phyloP scores from a whole-genome alignment of 2,329 filamentous ascomycete species.

The Pyrenophora graminea region DNA sequence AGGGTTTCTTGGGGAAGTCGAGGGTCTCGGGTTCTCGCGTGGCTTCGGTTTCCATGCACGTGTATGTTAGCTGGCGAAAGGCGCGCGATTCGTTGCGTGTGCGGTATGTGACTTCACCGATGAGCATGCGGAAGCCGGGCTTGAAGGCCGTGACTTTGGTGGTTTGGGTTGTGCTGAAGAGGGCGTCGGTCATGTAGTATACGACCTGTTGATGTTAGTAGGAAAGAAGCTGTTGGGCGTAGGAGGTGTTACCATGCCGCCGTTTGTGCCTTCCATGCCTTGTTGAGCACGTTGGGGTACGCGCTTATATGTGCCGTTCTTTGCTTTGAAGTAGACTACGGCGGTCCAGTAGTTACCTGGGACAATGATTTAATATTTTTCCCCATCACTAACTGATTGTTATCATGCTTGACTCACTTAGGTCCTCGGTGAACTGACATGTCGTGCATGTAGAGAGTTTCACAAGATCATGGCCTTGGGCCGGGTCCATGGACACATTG shows the following conservation, averaged over 20 bases:
- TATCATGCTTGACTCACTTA: constrained; percentile 6
- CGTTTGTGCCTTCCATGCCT: constrained; percentile 50
- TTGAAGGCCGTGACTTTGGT: constrained; percentile 51
- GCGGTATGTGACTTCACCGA: constrained; percentile 44
- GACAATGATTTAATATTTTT: background rate
- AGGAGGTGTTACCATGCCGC: constrained; percentile 39
- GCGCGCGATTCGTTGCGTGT: constrained; percentile 27
- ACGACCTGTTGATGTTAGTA: constrained; percentile 39
- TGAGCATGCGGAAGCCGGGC: constrained; percentile 52
- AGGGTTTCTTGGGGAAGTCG: constrained; percentile 30
- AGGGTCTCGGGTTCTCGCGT: constrained; percentile 31
- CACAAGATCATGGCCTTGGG: constrained; percentile 30
- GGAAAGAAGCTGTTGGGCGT: too few relatives aligned
- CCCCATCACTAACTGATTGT: background rate
- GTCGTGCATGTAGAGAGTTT: constrained; percentile 49
- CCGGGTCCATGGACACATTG: constrained; percentile 50
- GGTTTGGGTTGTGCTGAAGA: constrained; percentile 37
- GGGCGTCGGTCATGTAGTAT: constrained; percentile 52
- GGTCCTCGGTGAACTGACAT: constrained; percentile 51
- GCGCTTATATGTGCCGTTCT: constrained; percentile 48
- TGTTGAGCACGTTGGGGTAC: constrained; percentile 49
- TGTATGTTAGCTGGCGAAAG: constrained; percentile 35
- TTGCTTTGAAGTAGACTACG: constrained; percentile 34
- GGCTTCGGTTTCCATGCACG: constrained; percentile 36
- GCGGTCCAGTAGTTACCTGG: constrained; percentile 44